A percentile compares a stretch with the other conserved stretches of the same genome.
These are phyloP conservation scores for Calonectria pteridis DNA, from an alignment of 2,329 filamentous ascomycete species.

Conservation along the genomic window DNA sequence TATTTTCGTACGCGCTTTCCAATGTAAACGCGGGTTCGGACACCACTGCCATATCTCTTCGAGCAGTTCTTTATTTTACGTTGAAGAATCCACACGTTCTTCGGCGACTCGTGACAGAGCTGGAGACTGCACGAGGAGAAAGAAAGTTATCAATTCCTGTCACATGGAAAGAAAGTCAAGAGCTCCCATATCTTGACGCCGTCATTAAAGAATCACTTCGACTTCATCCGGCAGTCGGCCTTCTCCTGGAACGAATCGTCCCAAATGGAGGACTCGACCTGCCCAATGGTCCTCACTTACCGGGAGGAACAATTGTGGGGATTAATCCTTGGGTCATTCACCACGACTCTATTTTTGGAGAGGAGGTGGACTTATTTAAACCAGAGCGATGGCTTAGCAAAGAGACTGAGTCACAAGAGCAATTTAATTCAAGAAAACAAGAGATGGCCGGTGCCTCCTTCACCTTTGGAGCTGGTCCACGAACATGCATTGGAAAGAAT, in stretches of 20 bases:
- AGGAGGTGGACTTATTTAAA: conserved; percentile 72
- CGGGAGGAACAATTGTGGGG: conserved; percentile 80
- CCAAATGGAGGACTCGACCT: conserved; percentile 66
- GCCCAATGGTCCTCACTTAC: conserved; percentile 72
- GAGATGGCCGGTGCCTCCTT: conserved; percentile 29
- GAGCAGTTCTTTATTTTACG: conserved; percentile 78
- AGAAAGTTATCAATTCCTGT: conserved; percentile 61
- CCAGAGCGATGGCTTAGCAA: conserved; percentile 75
- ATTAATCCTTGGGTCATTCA: conserved; percentile 81
- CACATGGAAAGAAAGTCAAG: conserved; percentile 76
- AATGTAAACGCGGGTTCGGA: conserved; percentile 82
- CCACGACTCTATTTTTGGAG: conserved; percentile 75
- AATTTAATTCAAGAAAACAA: background rate
- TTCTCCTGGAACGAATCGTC: conserved; percentile 79
- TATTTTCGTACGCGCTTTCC: conserved; percentile 74
- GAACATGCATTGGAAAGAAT: conserved; percentile 78
- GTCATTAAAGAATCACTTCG: conserved; percentile 83
- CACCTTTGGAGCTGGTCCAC: conserved; percentile 77
- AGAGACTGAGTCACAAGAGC: conserved; percentile 12
- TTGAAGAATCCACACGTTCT: conserved; percentile 78
- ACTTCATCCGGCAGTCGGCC: conserved; percentile 77
- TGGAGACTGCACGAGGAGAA: conserved; percentile 64
- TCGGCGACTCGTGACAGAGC: conserved; percentile 57
- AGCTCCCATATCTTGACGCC: conserved; percentile 81
- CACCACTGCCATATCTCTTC: conserved; percentile 81